These are phyloP conservation scores for Polygonum aviculare DNA, from an alignment of 148 eudicot genomes.

Conservation along the genomic window DNA sequence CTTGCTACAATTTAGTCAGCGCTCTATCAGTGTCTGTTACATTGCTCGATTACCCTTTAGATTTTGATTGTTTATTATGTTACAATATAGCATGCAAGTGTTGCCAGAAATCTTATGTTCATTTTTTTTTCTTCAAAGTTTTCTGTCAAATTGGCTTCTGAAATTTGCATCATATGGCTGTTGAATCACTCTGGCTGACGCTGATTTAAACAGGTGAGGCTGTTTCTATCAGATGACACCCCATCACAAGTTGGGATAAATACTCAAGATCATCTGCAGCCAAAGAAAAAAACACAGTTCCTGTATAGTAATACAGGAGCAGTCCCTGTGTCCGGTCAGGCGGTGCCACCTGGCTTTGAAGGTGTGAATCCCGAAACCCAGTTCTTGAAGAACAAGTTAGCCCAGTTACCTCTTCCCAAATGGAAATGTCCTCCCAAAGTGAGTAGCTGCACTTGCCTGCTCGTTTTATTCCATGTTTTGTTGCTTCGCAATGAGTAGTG, in stretches of 20 bases:
- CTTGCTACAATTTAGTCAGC: too few species aligned
- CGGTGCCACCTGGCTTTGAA: conserved; percentile 84
- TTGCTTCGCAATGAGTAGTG: neutral
- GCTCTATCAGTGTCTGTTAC: neutral
- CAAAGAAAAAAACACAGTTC: conserved; percentile 31
- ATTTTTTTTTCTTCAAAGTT: neutral
- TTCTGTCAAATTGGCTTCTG: neutral
- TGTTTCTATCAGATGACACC: conserved; percentile 67
- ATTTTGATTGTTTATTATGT: neutral
- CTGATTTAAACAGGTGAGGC: conserved; percentile 42
- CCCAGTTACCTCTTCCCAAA: conserved; percentile 48
- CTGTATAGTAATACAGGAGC: conserved; percentile 24
- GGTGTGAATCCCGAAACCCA: conserved; percentile 42
- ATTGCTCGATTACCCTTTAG: too few species aligned
- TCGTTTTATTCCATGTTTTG: neutral
- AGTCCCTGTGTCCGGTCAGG: conserved; percentile 37
- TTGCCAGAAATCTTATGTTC: neutral
- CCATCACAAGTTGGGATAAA: conserved; percentile 62
- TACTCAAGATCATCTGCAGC: conserved; percentile 71
- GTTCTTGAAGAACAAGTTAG: conserved; percentile 33
- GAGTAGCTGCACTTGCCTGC: conserved; percentile 17
- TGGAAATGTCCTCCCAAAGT: conserved; percentile 74
- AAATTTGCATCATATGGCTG: neutral
- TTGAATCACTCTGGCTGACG: conserved; percentile 9
- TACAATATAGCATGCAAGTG: neutral